These are phyloP conservation scores for Aspergillus arachidicola DNA, from an alignment of 2,329 filamentous ascomycete species.

Conservation along the genomic window DNA sequence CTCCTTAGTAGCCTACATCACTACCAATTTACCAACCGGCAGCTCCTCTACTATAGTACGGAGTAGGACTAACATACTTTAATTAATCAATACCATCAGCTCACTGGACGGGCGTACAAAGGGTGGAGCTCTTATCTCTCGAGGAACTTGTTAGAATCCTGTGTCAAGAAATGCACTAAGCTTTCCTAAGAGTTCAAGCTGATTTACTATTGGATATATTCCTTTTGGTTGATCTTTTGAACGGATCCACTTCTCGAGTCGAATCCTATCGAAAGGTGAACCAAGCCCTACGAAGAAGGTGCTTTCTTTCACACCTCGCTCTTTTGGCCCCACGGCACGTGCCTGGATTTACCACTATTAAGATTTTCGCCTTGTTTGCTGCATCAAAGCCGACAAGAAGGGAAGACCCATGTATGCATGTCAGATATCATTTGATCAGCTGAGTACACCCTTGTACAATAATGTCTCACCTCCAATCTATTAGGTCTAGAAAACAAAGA, in stretches of 20 bases:
- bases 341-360: background rate
- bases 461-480: background rate
- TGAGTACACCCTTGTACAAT: background rate
- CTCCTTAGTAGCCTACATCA: background rate
- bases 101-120: background rate
- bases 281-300: background rate
- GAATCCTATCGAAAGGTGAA: background rate
- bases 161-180: background rate
- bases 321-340: background rate
- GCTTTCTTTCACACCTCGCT: background rate
- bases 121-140: background rate
- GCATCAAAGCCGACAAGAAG: background rate
- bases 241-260: background rate
- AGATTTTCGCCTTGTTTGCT: background rate
- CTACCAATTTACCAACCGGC: background rate
- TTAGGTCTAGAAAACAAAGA: background rate
- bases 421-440: background rate
- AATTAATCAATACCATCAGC: background rate
- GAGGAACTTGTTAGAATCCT: background rate
- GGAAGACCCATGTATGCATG: background rate
- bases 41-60: background rate
- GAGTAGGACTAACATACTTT: background rate
- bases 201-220: background rate
- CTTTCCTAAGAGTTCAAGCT: background rate
- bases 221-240: background rate